Base-by-base conservation (phyloP, 2,329 filamentous ascomycete species). In the Fusarium liriodendri region DNA sequence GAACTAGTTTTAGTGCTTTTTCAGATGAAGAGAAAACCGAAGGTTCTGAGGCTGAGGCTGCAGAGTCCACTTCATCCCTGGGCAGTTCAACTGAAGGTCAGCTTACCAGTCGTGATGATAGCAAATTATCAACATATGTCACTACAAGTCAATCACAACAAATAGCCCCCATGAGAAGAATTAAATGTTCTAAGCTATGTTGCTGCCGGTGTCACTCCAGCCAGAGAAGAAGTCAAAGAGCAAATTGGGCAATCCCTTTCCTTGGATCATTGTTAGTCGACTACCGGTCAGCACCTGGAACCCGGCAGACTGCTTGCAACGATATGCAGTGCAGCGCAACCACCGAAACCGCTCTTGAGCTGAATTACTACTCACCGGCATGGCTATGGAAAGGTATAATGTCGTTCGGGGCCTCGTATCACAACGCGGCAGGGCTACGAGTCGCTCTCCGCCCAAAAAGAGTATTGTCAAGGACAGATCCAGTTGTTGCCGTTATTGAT, bases 311-410 rank as follows among this genome's bases (percentile, higher is more conserved):
- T 5, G 20, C 1, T 7, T 66, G 64, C 16, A 55, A 5, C 4
- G 45, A 62, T 10, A 6, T 5, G 1, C 10, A 14, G 5, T 66
- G 64, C 20, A 29, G 32, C 6, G 4, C n/a, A 38, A 14, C 25
- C 2, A 42, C 4, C 2, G 20, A 29, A 0, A 22, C 35, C 2
- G 6, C 13, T 11, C 27, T 66, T 3, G 13, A 33, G 20, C 6
- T 66, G 0, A 52, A 27, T 3, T 52, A 62, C 14, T 25, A 45
- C 7, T 29, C 29, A 2, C 58, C 57, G 2, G 2, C 14, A 14
- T 66, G 64, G 64, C 27, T 66, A 5, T 66, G 57, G 57, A 18
- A 52, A 37, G 64, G 64, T 2, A 38, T 61, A n/a, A 9, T 66
- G 8, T 40, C 45, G 1, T 54, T 66, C 10, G 6, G 27, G n/a